A percentile compares a stretch with the other conserved stretches of the same genome.
These are phyloP conservation scores for Zoysia japonica DNA, from an alignment of 176 grass and related monocot species.

Conservation along the genomic window DNA sequence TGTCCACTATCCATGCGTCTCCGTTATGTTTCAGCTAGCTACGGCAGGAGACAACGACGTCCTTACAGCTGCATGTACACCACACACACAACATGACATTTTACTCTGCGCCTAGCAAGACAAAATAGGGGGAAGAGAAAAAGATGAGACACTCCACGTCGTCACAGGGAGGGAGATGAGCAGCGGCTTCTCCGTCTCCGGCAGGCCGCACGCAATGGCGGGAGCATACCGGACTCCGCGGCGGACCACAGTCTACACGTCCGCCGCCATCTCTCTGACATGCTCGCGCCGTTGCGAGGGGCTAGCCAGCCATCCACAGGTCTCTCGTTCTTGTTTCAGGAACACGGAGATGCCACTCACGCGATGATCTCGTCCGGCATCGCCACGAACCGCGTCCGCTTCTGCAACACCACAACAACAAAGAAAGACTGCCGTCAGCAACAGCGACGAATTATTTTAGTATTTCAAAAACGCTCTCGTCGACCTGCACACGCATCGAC, in stretches of 20 bases:
- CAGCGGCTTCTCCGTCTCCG: constrained; percentile 11
- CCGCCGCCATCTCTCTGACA: constrained; percentile 7
- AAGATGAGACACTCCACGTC: not conserved
- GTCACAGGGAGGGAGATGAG: constrained; percentile 7
- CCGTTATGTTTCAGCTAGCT: constrained; percentile 29
- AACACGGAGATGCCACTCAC: not conserved
- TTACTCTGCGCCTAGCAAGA: not conserved
- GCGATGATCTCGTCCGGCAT: constrained; percentile 79
- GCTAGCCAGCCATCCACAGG: not conserved
- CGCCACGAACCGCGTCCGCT: constrained; percentile 68
- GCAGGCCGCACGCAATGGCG: not conserved
- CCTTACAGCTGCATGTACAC: not conserved
- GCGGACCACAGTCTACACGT: not conserved
- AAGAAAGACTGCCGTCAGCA: constrained; percentile 24
- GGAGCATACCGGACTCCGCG: constrained; percentile 7
- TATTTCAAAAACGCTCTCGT: not conserved
- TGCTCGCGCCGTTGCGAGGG: not conserved
- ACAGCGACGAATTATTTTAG: not conserved
- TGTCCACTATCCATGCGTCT: constrained; percentile 11
- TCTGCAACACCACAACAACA: constrained; percentile 55
- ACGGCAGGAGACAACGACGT: constrained; percentile 12
- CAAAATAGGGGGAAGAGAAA: not conserved
- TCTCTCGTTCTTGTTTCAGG: not conserved
- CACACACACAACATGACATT: constrained; percentile 7
- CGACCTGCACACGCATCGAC: not conserved